phyloP scores from a whole-genome alignment of 2,329 filamentous ascomycete species.

The Colletotrichum graminicola region DNA sequence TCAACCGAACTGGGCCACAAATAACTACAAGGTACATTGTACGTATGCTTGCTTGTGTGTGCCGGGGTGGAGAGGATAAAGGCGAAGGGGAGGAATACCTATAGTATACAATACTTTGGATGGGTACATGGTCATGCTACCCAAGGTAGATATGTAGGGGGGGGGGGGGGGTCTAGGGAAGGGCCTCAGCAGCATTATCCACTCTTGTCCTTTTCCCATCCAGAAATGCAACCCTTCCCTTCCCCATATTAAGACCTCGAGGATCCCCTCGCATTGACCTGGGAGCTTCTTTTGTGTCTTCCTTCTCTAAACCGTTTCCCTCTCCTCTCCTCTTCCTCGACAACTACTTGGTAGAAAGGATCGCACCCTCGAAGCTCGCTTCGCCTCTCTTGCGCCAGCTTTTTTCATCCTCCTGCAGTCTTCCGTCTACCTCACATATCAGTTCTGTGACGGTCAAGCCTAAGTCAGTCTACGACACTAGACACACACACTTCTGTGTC shows the following conservation, averaged over 20 bases:
- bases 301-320: conserved; percentile 9
- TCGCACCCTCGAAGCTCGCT: conserved; percentile 3
- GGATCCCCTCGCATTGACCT: conserved; percentile 38
- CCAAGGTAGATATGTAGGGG: not conserved
- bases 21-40: conserved; percentile 10
- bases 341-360: not conserved
- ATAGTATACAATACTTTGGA: not conserved
- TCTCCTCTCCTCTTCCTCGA: not conserved
- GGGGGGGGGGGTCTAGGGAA: no score
- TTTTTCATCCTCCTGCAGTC: not conserved
- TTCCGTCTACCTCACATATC: not conserved
- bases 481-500: conserved; percentile 10
- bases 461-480: not conserved
- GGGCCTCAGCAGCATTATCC: conserved; percentile 33
- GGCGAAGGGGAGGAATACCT: not conserved
- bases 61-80: not conserved
- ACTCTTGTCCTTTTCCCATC: conserved; percentile 24
- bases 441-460: not conserved
- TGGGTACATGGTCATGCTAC: conserved; percentile 3
- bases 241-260: conserved; percentile 41
- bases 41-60: not conserved
- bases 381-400: not conserved
- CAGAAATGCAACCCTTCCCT: conserved; percentile 31
- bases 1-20: conserved; percentile 4
- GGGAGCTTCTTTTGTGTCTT: not conserved